phyloP scores from a whole-genome alignment of 1,284 basidiomycete genomes.

The Butyriboletus appendiculatus region DNA sequence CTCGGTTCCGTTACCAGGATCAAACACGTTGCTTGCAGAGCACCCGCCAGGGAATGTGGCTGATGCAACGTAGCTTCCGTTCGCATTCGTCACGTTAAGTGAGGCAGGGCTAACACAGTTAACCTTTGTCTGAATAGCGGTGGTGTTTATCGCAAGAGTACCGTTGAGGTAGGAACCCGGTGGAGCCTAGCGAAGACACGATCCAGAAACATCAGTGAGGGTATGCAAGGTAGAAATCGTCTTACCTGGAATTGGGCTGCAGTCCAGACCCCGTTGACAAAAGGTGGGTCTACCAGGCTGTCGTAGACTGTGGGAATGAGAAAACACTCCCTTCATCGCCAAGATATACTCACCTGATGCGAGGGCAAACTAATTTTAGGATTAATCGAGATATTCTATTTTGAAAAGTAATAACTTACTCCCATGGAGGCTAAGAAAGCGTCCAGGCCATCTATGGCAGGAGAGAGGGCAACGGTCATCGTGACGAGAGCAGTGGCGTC shows the following conservation, averaged over 20 bases:
- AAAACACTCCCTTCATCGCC: slow-evolving; percentile 3
- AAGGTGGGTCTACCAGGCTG: slow-evolving; percentile 52
- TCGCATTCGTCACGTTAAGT: slow-evolving; percentile 26
- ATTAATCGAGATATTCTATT: neutral
- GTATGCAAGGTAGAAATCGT: neutral
- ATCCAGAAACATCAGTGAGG: neutral
- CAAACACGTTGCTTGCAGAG: slow-evolving; percentile 37
- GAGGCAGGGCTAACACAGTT: slow-evolving; percentile 47
- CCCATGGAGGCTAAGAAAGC: slow-evolving; percentile 62
- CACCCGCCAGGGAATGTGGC: slow-evolving; percentile 50
- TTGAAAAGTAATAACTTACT: slow-evolving; percentile 34
- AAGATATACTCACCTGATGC: slow-evolving; percentile 38
- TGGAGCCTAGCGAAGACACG: slow-evolving; percentile 34
- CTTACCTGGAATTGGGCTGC: slow-evolving; percentile 50
- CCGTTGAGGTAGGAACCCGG: slow-evolving; percentile 47
- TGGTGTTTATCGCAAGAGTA: slow-evolving; percentile 52
- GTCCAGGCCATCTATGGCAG: slow-evolving; percentile 45
- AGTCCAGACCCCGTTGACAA: slow-evolving; percentile 50
- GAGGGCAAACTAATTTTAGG: slow-evolving; percentile 39
- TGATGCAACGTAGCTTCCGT: slow-evolving; percentile 36
- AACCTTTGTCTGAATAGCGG: slow-evolving; percentile 48
- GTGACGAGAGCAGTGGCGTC: slow-evolving; percentile 42
- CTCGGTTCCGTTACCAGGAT: slow-evolving; percentile 38
- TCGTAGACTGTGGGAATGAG: slow-evolving; percentile 44
- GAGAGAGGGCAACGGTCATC: slow-evolving; percentile 43